Base-by-base conservation (phyloP, 2,329 filamentous ascomycete species). In the Leptographium wingfieldii region DNA sequence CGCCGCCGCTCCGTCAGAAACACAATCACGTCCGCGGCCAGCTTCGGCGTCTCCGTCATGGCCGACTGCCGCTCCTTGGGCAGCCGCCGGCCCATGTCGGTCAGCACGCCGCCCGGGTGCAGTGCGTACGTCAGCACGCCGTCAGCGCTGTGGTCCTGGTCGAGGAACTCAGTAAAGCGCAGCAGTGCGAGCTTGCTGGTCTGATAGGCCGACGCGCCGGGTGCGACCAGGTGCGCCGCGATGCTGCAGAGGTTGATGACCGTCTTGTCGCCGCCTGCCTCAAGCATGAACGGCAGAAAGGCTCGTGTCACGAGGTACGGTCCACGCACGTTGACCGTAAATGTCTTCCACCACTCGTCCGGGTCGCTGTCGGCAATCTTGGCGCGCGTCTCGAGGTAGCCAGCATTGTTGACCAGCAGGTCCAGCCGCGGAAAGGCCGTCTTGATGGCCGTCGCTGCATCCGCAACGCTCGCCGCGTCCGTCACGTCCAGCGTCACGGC, bases 241-340 rank as follows among this genome's bases (percentile, higher is more conserved):
- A 69, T 67, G 59, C 73, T 77, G 33, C 70, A 66, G 4, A 75
- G 63, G 51, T 71, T 70, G 61, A 80, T 69, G 59, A 77, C 69
- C 2, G 72, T 77, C 64, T 74, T 75, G 57, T 55, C 57, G 51
- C 68, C 60, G 5, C 46, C 38, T 2, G 62, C 68, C 27, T 68
- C 64, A 5, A 76, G 63, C 46, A 81, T 62, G 35, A 78, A 58
- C 0, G 78, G 77, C n/a, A 83, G 68, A 63, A 83, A 81, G 1
- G 73, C 71, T 19, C 71, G 69, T 1, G 74, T 73, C 31, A 74
- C 66, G 14, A 79, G 70, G 52, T 78, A 77, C 0, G 72, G 68
- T 0, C 80, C 79, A 55, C 74, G 76, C 33, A 81, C 66, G 61
- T 82, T 82, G 59, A 80, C 74, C 46, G 79, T 75, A 67, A 73